Evolutionary conservation across 148 eudicot species (phyloP), one percentile per base, ranked within the genome.

Genomic region (Talinum fruticosum): DNA sequence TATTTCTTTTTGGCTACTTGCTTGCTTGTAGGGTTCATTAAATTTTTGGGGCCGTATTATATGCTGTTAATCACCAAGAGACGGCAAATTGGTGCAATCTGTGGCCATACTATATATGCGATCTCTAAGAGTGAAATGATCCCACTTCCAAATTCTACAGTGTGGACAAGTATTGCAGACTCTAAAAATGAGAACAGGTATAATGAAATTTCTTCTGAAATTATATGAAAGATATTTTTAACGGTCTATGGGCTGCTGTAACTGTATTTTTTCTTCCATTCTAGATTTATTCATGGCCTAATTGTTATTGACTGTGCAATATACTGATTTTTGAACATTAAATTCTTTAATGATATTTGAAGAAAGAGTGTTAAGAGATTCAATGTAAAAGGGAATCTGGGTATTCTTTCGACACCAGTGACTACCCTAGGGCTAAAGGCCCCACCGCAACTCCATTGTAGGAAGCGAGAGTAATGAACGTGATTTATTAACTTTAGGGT

Each of bases 21-120:
- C 67, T 33, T 51, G 36, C 8, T 54, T 76, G 23, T 71, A 92
- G 97, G 98, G 32, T 95, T 93, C 69, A 83, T 96, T 73, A 93
- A 90, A 74, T 96, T 96, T 85, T 76, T 89, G 77, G 99, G 97
- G 68, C 97, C 99, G 18, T 95, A 95, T 76, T 91, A 95, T 83
- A 92, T 95, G 96, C 78, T 95, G 66, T 74, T 95, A 74, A 91
- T 96, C 69, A 96, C 99, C n/a, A 80, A 90, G 84, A 83, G 99
- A 84, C 88, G 87, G 89, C 84, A 83, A 79, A 88, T 96, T 76
- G 99, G 99, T 82, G 84, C 88, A 67, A 91, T 96, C 38, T 90
- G 91, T 85, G 99, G 99, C 69, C 99, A 93, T 82, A 75, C 77
- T 10, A 71, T 96, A 69, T 96, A 96, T 85, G 94, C 92, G n/a